Evolutionary conservation across 2,329 filamentous ascomycete species (phyloP).

Genomic region (Monilinia laxa): DNA sequence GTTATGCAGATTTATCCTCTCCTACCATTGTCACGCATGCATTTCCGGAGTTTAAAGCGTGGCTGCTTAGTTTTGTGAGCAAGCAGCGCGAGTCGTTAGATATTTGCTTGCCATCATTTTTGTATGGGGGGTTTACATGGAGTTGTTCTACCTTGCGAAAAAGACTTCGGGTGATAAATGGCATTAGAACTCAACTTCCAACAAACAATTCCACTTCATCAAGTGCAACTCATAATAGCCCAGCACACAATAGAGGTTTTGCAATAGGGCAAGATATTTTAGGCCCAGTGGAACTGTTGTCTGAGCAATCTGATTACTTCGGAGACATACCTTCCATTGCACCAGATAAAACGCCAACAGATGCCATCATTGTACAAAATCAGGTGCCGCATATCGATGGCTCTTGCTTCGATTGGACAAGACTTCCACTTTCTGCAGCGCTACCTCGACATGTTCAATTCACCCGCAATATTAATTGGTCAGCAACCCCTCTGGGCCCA

Average conservation of each 20-base stretch:
- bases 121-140: slow-evolving; percentile 68
- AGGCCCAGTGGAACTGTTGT: neutral
- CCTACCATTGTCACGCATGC: slow-evolving; percentile 45
- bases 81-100: slow-evolving; percentile 54
- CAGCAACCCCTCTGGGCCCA: slow-evolving; percentile 68
- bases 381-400: slow-evolving; percentile 24
- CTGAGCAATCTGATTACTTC: slow-evolving; percentile 35
- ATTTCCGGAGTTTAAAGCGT: slow-evolving; percentile 65
- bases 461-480: slow-evolving; percentile 71
- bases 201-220: neutral
- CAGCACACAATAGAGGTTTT: neutral
- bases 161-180: slow-evolving; percentile 67
- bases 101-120: slow-evolving; percentile 53
- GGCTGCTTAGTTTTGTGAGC: slow-evolving; percentile 60
- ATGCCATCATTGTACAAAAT: neutral
- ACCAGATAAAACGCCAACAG: neutral
- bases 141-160: slow-evolving; percentile 67
- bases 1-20: slow-evolving; percentile 33
- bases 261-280: neutral
- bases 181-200: slow-evolving; percentile 41
- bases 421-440: slow-evolving; percentile 60
- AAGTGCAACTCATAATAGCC: neutral
- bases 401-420: slow-evolving; percentile 76
- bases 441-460: slow-evolving; percentile 72
- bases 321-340: slow-evolving; percentile 25